phyloP scores from a whole-genome alignment of 805 yeast species.

The Candida argentea region DNA sequence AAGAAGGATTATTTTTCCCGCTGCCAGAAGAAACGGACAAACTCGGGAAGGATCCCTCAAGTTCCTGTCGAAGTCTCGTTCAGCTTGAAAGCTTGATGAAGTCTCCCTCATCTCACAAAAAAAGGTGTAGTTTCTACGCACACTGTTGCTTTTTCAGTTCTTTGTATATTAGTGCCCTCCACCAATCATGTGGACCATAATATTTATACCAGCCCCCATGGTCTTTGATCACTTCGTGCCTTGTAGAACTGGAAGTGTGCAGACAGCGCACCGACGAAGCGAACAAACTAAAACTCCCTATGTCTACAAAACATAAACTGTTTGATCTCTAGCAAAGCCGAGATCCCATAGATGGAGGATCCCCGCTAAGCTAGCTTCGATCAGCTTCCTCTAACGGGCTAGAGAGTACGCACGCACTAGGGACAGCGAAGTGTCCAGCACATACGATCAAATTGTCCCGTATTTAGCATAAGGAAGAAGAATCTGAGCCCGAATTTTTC shows the following conservation, averaged over 20 bases:
- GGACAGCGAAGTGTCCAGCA: slow-evolving; percentile 7
- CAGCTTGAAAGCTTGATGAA: slow-evolving; percentile 23
- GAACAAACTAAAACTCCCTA: slow-evolving; percentile 1
- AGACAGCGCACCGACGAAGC: too few species aligned
- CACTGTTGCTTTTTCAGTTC: too few species aligned
- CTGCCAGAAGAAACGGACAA: too few species aligned
- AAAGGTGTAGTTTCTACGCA: too few species aligned
- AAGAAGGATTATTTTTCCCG: slow-evolving; percentile 35
- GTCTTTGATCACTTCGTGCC: too few species aligned
- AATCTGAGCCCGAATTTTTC: background rate
- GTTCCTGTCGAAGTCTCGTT: slow-evolving; percentile 25
- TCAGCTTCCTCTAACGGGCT: slow-evolving; percentile 8
- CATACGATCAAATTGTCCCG: slow-evolving; percentile 10
- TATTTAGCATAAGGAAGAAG: slow-evolving; percentile 3
- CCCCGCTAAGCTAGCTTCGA: slow-evolving; percentile 7
- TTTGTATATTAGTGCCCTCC: too few species aligned
- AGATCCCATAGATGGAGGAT: slow-evolving; percentile 5
- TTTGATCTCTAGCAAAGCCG: slow-evolving; percentile 6
- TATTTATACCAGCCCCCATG: too few species aligned
- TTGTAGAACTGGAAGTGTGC: too few species aligned
- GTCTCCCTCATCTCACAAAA: slow-evolving; percentile 1
- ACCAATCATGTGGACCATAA: too few species aligned
- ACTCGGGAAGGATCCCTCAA: slow-evolving; percentile 7
- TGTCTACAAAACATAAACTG: slow-evolving; percentile 1
- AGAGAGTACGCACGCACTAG: slow-evolving; percentile 11